phyloP scores from a whole-genome alignment of 2,329 filamentous ascomycete species.

The Emergomyces orientalis region DNA sequence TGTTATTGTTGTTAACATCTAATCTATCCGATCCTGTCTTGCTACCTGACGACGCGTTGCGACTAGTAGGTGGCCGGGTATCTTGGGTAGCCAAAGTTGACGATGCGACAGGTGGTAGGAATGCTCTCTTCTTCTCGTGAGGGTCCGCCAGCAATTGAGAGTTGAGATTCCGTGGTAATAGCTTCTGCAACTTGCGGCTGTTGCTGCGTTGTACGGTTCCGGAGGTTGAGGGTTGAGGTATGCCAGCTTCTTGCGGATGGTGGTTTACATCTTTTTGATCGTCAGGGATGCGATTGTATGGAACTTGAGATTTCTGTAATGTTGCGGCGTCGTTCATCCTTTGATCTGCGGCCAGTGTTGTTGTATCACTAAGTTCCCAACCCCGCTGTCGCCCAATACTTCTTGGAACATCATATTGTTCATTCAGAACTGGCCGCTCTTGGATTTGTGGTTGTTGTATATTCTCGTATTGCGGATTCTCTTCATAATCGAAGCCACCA shows the following conservation, averaged over 20 bases:
- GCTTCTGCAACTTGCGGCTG: slow-evolving; percentile 15
- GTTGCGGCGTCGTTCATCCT: slow-evolving; percentile 3
- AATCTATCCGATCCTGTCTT: neutral
- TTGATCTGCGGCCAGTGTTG: neutral
- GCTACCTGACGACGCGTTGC: neutral
- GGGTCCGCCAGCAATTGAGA: neutral
- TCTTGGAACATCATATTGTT: neutral
- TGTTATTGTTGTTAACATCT: neutral
- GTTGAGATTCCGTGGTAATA: slow-evolving; percentile 8
- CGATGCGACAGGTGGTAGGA: neutral
- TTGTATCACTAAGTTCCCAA: neutral
- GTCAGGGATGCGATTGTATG: slow-evolving; percentile 7
- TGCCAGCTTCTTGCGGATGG: neutral
- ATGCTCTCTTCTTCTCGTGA: neutral
- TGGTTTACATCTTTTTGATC: neutral
- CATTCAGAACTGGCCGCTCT: neutral
- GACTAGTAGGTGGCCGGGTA: neutral
- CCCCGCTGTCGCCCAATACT: neutral
- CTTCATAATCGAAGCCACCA: slow-evolving; percentile 12
- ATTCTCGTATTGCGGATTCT: slow-evolving; percentile 4
- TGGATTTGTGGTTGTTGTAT: neutral
- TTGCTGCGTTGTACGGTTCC: slow-evolving; percentile 12
- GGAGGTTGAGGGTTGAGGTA: neutral
- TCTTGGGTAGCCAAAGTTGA: neutral
- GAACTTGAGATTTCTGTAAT: neutral